Base-by-base conservation (phyloP, 1,284 basidiomycete genomes). In the Boletellus sp. region DNA sequence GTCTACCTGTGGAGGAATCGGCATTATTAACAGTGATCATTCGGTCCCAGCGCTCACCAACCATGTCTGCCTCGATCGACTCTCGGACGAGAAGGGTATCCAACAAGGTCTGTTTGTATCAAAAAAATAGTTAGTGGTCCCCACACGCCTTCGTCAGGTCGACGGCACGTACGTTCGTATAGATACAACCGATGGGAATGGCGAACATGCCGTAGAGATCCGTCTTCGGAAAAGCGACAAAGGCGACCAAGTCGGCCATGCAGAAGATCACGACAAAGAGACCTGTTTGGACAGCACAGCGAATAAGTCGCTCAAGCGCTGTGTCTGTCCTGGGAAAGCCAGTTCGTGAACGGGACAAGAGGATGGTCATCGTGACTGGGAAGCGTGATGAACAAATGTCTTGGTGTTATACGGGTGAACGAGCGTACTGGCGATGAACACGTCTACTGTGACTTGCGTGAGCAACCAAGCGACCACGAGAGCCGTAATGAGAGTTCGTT, bases 261-360 rank as follows among this genome's bases (percentile, higher is more conserved):
- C 76, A 72, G 53, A 78, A 79, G 10, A 78, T 63, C 0, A 68
- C 70, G 4, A 70, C 71, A 47, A 79, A 77, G 6, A 79, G 55
- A 28, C 69, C 71, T 4, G 77, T 78, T 52, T 77, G 77, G 19
- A 79, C 60, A 11, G 75, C 74, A 21, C 74, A 74, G 21, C 75
- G 70, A 53, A 77, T 77, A 6, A 79, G 65, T 36, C 72, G 68
- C 52, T 75, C 71, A 47, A 80, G 69, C 30, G 77, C 67, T 0
- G 66, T 72, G 47, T 79, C 76, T 6, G 73, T 79, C 48, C 59
- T 68, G 26, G 61, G 63, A 62, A 76, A 74, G 21, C 78, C 75
- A 12, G 75, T 78, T 33, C 72, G 66, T 7, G 73, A 73, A n/a
- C 68, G 69, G 32, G 54, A 54, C 22, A 80, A 67, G 5, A 71